phyloP scores from a whole-genome alignment of 2,329 filamentous ascomycete species.

The Verticillium nonalfalfae region DNA sequence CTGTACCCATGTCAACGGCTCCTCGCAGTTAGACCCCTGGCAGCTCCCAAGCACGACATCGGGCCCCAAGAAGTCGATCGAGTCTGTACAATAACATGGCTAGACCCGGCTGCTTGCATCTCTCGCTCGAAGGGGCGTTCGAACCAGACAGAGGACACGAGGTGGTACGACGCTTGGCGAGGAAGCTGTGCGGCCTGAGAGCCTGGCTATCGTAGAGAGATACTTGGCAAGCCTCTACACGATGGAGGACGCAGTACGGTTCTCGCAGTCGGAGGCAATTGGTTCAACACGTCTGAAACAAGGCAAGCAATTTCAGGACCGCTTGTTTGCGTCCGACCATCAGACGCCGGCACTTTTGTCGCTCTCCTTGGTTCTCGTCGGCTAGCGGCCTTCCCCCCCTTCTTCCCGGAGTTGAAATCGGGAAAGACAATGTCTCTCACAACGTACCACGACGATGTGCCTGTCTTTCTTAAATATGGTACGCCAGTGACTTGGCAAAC shows the following conservation, averaged over 20 bases:
- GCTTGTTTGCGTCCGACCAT: too few relatives aligned
- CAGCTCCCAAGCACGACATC: background rate
- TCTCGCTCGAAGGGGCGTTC: background rate
- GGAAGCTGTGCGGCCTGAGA: too few relatives aligned
- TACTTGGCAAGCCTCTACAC: background rate
- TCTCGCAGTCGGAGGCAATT: too few relatives aligned
- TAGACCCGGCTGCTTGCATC: background rate
- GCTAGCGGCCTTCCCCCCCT: background rate
- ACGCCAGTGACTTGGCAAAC: background rate
- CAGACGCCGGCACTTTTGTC: too few relatives aligned
- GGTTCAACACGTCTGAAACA: too few relatives aligned
- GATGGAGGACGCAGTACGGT: too few relatives aligned
- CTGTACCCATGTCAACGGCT: background rate
- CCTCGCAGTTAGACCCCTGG: background rate
- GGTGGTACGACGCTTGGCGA: background rate
- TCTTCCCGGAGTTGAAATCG: background rate
- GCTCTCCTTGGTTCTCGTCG: too few relatives aligned
- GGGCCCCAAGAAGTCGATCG: background rate
- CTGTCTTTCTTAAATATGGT: background rate
- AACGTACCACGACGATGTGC: background rate
- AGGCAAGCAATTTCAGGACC: too few relatives aligned
- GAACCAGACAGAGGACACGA: background rate
- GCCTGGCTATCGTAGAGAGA: background rate
- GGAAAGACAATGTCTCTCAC: background rate
- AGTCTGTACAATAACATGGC: background rate